Evolutionary conservation across 2,329 filamentous ascomycete genomes (phyloP), one percentile per base, ranked within the genome.

Genomic region (Thelonectria rubi): DNA sequence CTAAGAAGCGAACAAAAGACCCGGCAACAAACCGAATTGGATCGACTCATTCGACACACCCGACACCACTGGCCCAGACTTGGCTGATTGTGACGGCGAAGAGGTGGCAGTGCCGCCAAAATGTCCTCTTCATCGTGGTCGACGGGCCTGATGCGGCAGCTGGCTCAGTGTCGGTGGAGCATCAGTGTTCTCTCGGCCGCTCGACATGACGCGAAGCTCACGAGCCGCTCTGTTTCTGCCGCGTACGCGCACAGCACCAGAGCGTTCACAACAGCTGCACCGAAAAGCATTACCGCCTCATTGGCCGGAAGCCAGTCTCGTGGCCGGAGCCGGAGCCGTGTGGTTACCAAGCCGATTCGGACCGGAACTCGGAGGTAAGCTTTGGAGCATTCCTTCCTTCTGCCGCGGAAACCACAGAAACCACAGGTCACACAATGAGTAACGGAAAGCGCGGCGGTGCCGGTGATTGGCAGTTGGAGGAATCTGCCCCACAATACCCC

Each of bases 71-170:
- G 50, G 60, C 51, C 18, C 46, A 49, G 55, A 65, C 67, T 66
- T 71, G 66, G 68, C 69, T 63, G 65, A 70, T 72, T 60, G 63
- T 66, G 65, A 71, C 69, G 50, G 34, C 60, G 49, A 69, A 60
- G 58, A 52, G 60, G 60, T 55, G 48, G 60, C 57, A 63, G 64
- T 56, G 58, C 55, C 64, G 58, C 65, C 69, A 63, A 51, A 63
- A 71, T 72, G 69, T 64, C 67, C 39, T 55, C 50, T 18, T 50
- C 58, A 37, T 51, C 42, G 60, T 69, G 63, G 58, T 67, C 69
- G n/a, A 71, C 56, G 63, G 64, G 69, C 69, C 67, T 72, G 65
- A 69, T 72, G 63, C 69, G 68, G 67, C 68, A 72, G 68, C 64
- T 72, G 63, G 63, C 57, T 58, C 69, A 68, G 30, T 42, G 53